A percentile compares a stretch with the other conserved stretches of the same genome.
These are phyloP conservation scores for Allomyces macrogynus DNA, from an alignment of 192 early-diverging fungal species.

Conservation along the genomic window DNA sequence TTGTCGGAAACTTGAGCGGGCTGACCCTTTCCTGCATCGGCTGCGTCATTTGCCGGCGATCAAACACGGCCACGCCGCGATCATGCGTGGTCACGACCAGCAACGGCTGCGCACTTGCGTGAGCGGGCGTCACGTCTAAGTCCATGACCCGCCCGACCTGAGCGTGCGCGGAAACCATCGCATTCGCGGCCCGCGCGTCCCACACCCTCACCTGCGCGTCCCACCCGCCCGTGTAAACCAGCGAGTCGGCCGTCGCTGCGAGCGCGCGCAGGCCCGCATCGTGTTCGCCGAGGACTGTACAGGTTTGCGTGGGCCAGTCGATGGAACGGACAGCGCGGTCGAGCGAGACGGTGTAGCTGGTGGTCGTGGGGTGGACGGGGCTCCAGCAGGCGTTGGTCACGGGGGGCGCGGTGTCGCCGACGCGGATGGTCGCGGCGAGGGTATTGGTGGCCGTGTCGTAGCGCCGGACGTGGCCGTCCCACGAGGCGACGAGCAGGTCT, in stretches of 20 bases:
- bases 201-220: conserved; percentile 64
- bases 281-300: conserved; percentile 49
- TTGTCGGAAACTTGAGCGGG: conserved; percentile 74
- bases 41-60: conserved; percentile 59
- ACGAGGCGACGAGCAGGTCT: conserved; percentile 60
- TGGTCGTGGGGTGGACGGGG: not conserved
- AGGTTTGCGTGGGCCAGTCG: conserved; percentile 6
- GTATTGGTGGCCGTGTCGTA: conserved; percentile 2
- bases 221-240: conserved; percentile 77
- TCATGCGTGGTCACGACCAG: conserved; percentile 67
- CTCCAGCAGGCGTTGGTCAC: not conserved
- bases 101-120: conserved; percentile 11
- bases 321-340: not conserved
- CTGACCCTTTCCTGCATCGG: conserved; percentile 51
- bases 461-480: conserved; percentile 37
- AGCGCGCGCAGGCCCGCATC: conserved; percentile 55
- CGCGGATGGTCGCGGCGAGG: not conserved
- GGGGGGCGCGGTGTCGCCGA: not conserved
- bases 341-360: not conserved
- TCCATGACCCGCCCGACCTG: conserved; percentile 67
- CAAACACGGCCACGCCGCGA: conserved; percentile 58
- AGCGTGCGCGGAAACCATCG: conserved; percentile 8
- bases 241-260: conserved; percentile 27
- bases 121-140: conserved; percentile 51
- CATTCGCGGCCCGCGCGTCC: conserved; percentile 37